These are phyloP conservation scores for Coemansia sp. DNA, from an alignment of 192 early-diverging fungal species.

Conservation along the genomic window DNA sequence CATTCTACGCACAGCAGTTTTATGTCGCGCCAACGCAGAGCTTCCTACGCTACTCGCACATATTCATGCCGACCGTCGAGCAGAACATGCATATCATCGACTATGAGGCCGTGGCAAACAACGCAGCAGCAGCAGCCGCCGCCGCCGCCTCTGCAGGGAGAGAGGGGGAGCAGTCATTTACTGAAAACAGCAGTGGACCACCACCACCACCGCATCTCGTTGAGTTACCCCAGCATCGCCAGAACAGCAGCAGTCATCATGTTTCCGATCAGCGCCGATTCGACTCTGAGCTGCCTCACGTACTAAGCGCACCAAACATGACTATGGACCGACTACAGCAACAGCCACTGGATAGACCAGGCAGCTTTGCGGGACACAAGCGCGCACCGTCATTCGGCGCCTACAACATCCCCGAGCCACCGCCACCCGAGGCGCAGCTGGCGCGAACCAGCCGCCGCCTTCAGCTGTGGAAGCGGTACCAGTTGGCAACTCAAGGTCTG, in stretches of 20 bases:
- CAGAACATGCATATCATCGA: conserved; percentile 47
- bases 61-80: conserved; percentile 44
- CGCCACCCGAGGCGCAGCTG: conserved; percentile 49
- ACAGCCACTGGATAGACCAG: not conserved
- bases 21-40: conserved; percentile 51
- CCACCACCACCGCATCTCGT: too few species aligned
- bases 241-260: not conserved
- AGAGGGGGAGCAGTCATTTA: too few species aligned
- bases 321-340: not conserved
- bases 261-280: too few species aligned
- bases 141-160: conserved; percentile 5
- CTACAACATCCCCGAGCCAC: conserved; percentile 49
- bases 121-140: not conserved
- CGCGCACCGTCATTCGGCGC: conserved; percentile 17
- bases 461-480: conserved; percentile 42
- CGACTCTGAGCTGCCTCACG: not conserved
- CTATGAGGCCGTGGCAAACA: conserved; percentile 31
- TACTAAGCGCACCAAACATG: not conserved
- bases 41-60: conserved; percentile 31
- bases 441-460: conserved; percentile 34
- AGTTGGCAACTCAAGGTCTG: conserved; percentile 28
- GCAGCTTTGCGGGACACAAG: not conserved
- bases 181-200: too few species aligned
- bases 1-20: conserved; percentile 54
- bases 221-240: not conserved